Evolutionary conservation across 805 yeast genomes (phyloP).

Genomic region (Wickerhamiella nectarea): DNA sequence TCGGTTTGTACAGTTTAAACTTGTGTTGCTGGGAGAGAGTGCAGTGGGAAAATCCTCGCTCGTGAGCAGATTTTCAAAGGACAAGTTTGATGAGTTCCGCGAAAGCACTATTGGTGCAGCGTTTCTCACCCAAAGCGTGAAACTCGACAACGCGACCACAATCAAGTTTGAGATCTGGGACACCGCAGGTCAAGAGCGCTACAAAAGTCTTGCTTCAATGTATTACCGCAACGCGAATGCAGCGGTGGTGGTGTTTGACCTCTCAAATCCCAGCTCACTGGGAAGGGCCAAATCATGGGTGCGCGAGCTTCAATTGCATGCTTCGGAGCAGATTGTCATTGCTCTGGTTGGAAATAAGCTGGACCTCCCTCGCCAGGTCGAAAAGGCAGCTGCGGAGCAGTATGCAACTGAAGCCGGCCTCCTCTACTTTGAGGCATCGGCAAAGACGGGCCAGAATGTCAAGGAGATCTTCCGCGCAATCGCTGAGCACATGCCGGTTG

Average conservation of each 20-base stretch:
- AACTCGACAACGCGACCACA: slow-evolving; percentile 31
- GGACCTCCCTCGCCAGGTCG: slow-evolving; percentile 44
- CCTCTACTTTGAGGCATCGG: slow-evolving; percentile 47
- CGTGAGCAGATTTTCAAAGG: slow-evolving; percentile 63
- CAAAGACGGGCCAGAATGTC: slow-evolving; percentile 58
- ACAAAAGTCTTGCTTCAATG: slow-evolving; percentile 72
- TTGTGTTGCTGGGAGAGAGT: slow-evolving; percentile 64
- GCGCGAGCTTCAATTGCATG: slow-evolving; percentile 79
- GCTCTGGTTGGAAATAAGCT: slow-evolving; percentile 79
- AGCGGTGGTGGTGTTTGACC: slow-evolving; percentile 80
- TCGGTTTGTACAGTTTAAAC: slow-evolving; percentile 42
- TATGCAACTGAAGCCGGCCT: slow-evolving; percentile 44
- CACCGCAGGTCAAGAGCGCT: slow-evolving; percentile 91
- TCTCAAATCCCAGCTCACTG: slow-evolving; percentile 55
- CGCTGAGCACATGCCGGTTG: slow-evolving; percentile 37
- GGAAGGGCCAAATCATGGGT: slow-evolving; percentile 78
- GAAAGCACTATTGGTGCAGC: slow-evolving; percentile 99
- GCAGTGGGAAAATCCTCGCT: slow-evolving; percentile 76
- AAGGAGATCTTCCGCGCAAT: slow-evolving; percentile 32
- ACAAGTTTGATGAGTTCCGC: slow-evolving; percentile 57
- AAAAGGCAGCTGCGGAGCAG: slow-evolving; percentile 30
- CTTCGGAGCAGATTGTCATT: slow-evolving; percentile 56
- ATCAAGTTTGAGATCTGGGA: slow-evolving; percentile 53
- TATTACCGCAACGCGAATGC: slow-evolving; percentile 68
- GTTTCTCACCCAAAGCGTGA: slow-evolving; percentile 68